Conservation (phyloP, 345 rosid genomes). For the Dimocarpus longan region DNA sequence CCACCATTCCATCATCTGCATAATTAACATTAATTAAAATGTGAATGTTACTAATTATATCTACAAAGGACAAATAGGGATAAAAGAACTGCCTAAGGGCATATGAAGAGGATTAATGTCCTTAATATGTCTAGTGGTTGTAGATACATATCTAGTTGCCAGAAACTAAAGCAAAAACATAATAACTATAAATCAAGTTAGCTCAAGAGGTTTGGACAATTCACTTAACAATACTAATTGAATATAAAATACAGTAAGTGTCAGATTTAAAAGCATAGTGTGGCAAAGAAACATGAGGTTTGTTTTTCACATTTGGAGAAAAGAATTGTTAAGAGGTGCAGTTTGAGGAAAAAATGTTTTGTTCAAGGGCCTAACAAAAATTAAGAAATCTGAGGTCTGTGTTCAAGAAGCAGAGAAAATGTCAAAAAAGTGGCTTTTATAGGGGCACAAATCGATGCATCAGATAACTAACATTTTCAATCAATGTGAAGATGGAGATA, state of each 20-base stretch:
- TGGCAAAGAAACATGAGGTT: too few relatives aligned
- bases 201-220: not conserved
- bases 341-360: too few relatives aligned
- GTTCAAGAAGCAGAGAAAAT: too few relatives aligned
- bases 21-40: slow-evolving; percentile 13
- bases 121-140: not conserved
- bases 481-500: too few relatives aligned
- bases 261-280: not conserved
- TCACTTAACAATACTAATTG: not conserved
- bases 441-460: too few relatives aligned
- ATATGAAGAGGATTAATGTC: not conserved
- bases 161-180: not conserved
- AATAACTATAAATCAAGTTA: not conserved
- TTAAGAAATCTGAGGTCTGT: too few relatives aligned
- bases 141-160: not conserved
- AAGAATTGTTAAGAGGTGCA: too few relatives aligned
- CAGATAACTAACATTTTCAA: too few relatives aligned
- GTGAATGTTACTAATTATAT: not conserved
- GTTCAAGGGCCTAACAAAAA: too few relatives aligned
- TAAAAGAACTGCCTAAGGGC: not conserved
- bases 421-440: too few relatives aligned
- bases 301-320: too few relatives aligned
- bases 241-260: not conserved
- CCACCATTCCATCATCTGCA: slow-evolving; percentile 81
- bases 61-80: not conserved